A percentile compares a stretch with the other conserved stretches of the same genome.
Evolutionary conservation across 495 filamentous ascomycete genomes (phyloP).

Genomic region (Penicillium antarcticum): DNA sequence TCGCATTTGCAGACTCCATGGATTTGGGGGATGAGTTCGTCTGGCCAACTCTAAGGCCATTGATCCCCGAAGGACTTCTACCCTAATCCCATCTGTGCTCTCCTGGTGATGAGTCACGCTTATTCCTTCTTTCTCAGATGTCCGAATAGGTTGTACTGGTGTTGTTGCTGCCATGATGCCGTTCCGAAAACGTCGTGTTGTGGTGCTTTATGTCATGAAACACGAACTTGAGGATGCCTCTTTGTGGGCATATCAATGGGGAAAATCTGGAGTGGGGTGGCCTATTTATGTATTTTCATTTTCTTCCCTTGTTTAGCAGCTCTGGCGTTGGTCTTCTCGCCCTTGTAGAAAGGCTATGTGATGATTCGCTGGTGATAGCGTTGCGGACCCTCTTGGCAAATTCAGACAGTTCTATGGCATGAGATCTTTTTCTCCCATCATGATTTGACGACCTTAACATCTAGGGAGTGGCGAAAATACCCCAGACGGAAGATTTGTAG

Average conservation of each 20-base stretch:
- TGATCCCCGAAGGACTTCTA: slow-evolving; percentile 12
- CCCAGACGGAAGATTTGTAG: not conserved
- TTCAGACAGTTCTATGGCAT: not conserved
- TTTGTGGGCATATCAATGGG: too few species aligned
- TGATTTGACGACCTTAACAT: too few species aligned
- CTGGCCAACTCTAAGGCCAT: slow-evolving; percentile 12
- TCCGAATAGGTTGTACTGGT: not conserved
- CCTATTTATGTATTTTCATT: too few species aligned
- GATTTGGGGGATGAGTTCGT: slow-evolving; percentile 8
- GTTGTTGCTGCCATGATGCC: slow-evolving; percentile 4
- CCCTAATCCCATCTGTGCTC: slow-evolving; percentile 4
- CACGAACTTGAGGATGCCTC: too few species aligned
- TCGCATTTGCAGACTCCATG: slow-evolving; percentile 10
- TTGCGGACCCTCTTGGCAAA: slow-evolving; percentile 11
- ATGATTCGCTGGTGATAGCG: not conserved
- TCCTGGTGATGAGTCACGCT: slow-evolving; percentile 2
- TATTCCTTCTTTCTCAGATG: not conserved
- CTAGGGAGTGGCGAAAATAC: not conserved
- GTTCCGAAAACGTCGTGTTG: not conserved
- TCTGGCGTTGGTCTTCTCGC: not conserved
- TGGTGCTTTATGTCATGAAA: not conserved
- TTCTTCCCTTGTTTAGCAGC: too few species aligned
- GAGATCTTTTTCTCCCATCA: not conserved
- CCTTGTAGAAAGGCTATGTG: too few species aligned
- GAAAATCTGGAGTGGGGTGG: too few species aligned